phyloP scores from a whole-genome alignment of 257 asterid genomes.

The Capsicum baccatum region DNA sequence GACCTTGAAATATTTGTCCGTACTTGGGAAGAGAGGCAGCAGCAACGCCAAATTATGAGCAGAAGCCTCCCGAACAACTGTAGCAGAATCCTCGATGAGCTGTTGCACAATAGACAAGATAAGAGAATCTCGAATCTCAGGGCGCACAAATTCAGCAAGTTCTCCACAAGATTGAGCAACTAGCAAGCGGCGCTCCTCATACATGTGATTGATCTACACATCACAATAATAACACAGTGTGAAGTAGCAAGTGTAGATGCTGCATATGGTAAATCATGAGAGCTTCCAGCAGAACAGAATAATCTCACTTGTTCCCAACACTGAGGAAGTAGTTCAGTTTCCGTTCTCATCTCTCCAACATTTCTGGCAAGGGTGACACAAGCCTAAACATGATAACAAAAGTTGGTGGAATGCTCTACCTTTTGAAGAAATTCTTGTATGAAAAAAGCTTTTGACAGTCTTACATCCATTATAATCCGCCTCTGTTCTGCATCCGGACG shows the following conservation, averaged over 20 bases:
- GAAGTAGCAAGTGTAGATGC: conserved; percentile 5
- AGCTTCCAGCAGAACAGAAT: conserved; percentile 22
- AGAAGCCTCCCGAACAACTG: conserved; percentile 97
- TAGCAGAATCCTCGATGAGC: conserved; percentile 97
- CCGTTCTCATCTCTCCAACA: conserved; percentile 96
- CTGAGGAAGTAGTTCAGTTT: conserved; percentile 97
- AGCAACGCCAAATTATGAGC: conserved; percentile 95
- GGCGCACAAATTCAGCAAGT: conserved; percentile 93
- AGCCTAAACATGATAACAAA: conserved; percentile 62
- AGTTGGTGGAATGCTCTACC: conserved; percentile 31
- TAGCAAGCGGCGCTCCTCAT: conserved; percentile 97
- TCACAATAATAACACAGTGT: conserved; percentile 31
- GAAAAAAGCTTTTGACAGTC: conserved; percentile 41
- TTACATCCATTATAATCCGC: conserved; percentile 93
- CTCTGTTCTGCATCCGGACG: conserved; percentile 99
- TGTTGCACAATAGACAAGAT: conserved; percentile 97
- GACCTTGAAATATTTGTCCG: conserved; percentile 99
- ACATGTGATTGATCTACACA: conserved; percentile 92
- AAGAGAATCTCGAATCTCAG: conserved; percentile 98
- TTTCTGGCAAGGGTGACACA: conserved; percentile 93
- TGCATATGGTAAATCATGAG: conserved; percentile 20
- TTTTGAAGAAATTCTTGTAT: not conserved
- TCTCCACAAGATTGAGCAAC: conserved; percentile 99
- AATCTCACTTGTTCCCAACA: conserved; percentile 97
- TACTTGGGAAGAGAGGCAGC: conserved; percentile 94